Base-by-base conservation (phyloP, 371 early-diverging fungal genomes). In the Apophysomyces variabilis region DNA sequence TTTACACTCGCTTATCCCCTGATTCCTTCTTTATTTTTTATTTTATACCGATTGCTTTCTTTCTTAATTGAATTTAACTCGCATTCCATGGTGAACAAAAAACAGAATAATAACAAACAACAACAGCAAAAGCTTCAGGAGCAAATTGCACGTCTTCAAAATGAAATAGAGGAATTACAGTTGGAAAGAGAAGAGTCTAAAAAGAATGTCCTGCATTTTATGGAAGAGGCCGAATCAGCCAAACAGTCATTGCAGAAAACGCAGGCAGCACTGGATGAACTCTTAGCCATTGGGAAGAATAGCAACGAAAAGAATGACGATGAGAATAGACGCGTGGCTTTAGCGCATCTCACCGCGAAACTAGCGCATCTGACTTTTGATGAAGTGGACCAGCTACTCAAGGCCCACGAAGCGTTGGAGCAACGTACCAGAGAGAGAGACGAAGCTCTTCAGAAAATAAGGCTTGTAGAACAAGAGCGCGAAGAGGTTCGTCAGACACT, bases 151-250 rank as follows among this genome's bases (percentile, higher is more conserved):
- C 73, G 73, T 8, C 44, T 78, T 14, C 65, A 60, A 16, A 79
- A 79, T 68, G 77, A 79, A 37, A 67, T 74, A 44, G 79, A 79
- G 67, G 79, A 79, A 16, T 56, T 79, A 8, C 66, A 61, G 16
- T 54, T 77, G 6, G 75, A 79, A 65, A 71, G 73, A 64, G 79
- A 79, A 66, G 77, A 76, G 59, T 71, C 70, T 0, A 76, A 72
- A 62, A 79, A 75, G 64, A 79, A 77, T 57, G 77, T 79, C 3
- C 36, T 79, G 5, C 75, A 75, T 21, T 79, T 79, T 57, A 74
- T 79, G 63, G 69, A 70, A 62, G 77, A 79, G 50, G 75, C 77
- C 7, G 79, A 79, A 57, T 35, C 35, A 0, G 58, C 71, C 18
- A 68, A 71, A 16, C 68, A 73, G 45, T 71, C 75, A 38, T n/a